These are phyloP conservation scores for Zopfia rhizophila DNA, from an alignment of 2,329 filamentous ascomycete species.

Conservation along the genomic window DNA sequence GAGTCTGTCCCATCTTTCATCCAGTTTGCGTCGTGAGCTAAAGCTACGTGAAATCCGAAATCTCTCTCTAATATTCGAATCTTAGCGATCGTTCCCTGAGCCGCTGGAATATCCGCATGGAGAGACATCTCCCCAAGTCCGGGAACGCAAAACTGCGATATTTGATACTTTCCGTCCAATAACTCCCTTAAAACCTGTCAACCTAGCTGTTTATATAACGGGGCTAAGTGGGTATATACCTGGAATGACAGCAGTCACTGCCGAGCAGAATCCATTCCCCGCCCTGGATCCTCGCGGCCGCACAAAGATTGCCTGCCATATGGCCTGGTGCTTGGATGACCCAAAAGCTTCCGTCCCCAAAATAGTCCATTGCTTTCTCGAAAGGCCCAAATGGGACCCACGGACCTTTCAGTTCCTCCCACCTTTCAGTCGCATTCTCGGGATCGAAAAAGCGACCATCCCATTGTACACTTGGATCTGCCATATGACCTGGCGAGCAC, in stretches of 20 bases:
- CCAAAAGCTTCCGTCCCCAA: constrained; percentile 54
- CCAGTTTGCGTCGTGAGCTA: constrained; percentile 45
- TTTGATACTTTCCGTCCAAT: constrained; percentile 38
- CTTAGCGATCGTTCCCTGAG: constrained; percentile 38
- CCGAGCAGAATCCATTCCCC: constrained; percentile 47
- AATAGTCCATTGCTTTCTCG: constrained; percentile 48
- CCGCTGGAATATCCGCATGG: constrained; percentile 38
- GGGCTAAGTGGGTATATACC: no score
- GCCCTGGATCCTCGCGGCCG: constrained; percentile 34
- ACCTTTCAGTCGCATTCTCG: constrained; percentile 36
- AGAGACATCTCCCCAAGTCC: constrained; percentile 34
- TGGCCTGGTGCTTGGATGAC: constrained; percentile 51
- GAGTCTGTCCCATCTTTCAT: constrained; percentile 35
- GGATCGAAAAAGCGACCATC: constrained; percentile 48
- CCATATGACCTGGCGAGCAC: constrained; percentile 44
- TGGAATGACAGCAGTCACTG: constrained; percentile 48
- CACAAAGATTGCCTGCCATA: constrained; percentile 53
- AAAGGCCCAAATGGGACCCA: constrained; percentile 50
- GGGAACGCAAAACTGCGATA: constrained; percentile 39
- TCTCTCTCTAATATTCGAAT: constrained; percentile 37
- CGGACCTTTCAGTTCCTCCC: constrained; percentile 37
- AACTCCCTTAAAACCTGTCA: no score
- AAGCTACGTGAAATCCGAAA: constrained; percentile 37
- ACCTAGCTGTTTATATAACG: no score
- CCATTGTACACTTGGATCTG: constrained; percentile 39